A percentile compares a stretch with the other conserved stretches of the same genome.
Conservation (phyloP, 768 basidiomycete species). For the Lentinula raphanica region DNA sequence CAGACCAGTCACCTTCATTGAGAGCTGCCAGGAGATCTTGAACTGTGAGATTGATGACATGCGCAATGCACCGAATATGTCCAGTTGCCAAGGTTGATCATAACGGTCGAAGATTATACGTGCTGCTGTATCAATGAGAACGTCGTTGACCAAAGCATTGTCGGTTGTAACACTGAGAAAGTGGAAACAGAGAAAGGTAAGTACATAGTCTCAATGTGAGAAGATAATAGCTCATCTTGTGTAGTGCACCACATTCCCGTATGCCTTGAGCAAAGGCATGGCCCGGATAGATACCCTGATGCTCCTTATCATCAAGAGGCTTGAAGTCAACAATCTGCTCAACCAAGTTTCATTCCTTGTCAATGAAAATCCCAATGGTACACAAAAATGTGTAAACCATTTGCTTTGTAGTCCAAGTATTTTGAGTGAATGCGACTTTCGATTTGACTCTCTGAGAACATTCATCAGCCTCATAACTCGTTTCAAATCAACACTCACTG, state of each 20-base stretch:
- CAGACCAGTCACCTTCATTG: no score
- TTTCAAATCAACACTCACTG: no score
- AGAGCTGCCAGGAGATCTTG: slow-evolving; percentile 29
- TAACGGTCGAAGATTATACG: no score
- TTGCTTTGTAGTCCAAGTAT: slow-evolving; percentile 26
- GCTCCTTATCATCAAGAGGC: slow-evolving; percentile 28
- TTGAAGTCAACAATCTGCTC: slow-evolving; percentile 28
- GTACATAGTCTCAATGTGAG: background rate
- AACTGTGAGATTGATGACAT: slow-evolving; percentile 32
- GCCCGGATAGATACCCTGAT: slow-evolving; percentile 26
- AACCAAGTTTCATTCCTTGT: slow-evolving; percentile 27
- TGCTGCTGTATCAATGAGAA: no score
- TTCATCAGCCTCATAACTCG: no score
- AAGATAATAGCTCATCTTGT: slow-evolving; percentile 27
- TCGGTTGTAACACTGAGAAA: slow-evolving; percentile 22
- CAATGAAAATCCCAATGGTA: slow-evolving; percentile 23
- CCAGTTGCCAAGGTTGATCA: no score
- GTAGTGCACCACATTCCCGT: slow-evolving; percentile 16
- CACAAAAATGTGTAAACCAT: slow-evolving; percentile 30
- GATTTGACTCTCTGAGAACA: no score
- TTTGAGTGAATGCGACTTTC: no score
- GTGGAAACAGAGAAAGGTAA: slow-evolving; percentile 13
- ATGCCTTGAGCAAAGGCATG: slow-evolving; percentile 22
- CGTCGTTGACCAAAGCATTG: slow-evolving; percentile 29
- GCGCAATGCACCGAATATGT: slow-evolving; percentile 30